Conservation (phyloP, 2,329 filamentous ascomycete genomes). For the Septoria petroselini region DNA sequence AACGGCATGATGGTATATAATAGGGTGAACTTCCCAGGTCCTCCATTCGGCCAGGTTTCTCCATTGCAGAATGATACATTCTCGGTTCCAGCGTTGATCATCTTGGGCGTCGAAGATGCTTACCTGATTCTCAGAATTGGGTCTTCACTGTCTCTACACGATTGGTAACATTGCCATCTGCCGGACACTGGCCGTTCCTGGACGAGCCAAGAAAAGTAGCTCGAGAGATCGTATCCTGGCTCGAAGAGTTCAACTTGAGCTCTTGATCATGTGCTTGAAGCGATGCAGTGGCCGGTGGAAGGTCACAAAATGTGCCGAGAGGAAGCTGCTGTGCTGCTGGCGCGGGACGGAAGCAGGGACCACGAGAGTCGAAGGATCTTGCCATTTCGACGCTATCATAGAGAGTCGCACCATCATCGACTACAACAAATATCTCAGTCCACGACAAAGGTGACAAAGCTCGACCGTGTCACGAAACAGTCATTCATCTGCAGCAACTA, state of each 20-base stretch:
- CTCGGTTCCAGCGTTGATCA: not conserved
- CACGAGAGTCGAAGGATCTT: too few species aligned
- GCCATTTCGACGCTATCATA: too few species aligned
- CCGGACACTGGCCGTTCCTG: constrained; percentile 6
- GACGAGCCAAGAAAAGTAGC: constrained; percentile 8
- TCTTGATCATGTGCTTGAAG: too few species aligned
- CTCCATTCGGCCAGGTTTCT: constrained; percentile 7
- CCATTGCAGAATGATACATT: not conserved
- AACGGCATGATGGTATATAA: constrained; percentile 15
- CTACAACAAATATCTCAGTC: too few species aligned
- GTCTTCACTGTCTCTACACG: constrained; percentile 1
- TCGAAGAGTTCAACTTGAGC: constrained; percentile 1
- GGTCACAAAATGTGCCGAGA: too few species aligned
- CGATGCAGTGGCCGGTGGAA: too few species aligned
- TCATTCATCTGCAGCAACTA: too few species aligned
- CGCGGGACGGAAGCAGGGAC: too few species aligned
- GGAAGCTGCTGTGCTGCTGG: too few species aligned
- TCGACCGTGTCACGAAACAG: too few species aligned
- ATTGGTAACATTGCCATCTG: constrained; percentile 4
- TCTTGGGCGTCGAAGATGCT: constrained; percentile 1
- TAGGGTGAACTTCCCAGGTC: constrained; percentile 7
- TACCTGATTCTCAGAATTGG: constrained; percentile 5
- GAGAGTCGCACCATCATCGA: too few species aligned
- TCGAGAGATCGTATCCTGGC: constrained; percentile 6
- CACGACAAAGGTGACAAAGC: too few species aligned